Base-by-base conservation (phyloP, 495 filamentous ascomycete species). In the Lentithecium fluviatile region DNA sequence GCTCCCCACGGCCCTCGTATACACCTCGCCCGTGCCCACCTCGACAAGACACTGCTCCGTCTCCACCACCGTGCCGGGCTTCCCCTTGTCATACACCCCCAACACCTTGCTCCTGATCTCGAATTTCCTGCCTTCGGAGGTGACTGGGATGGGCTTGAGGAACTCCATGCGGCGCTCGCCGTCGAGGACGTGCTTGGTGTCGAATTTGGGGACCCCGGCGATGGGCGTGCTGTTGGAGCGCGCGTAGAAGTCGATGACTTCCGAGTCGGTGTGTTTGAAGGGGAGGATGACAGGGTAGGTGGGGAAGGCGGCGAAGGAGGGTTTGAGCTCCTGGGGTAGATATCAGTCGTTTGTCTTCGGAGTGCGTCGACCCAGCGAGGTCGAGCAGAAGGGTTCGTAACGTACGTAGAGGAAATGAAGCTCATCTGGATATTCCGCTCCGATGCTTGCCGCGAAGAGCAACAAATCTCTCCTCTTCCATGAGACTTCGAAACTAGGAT, bases 81-180 rank as follows among this genome's bases (percentile, higher is more conserved):
- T 88, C 55, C 91, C 91, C 77, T 95, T 96, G 73, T 95, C 91
- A 73, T 93, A 95, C 13, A 95, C 88, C 17, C 91, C 91, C 11
- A 95, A 72, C 26, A 94, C 86, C 73, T 89, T 91, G 64, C 79
- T 84, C 53, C 88, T 82, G 42, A 92, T 72, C 77, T 95, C 88
- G 69, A 92, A 93, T 57, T 79, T 82, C 54, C 75, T 79, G 45
- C 90, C 91, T 7, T 76, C 84, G 20, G 86, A 90, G 17, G 84
- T 84, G 2, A 84, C 68, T 13, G 91, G 91, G 7, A 95, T 80
- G 6, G 84, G 85, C 75, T 91, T 91, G 71, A 88, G 73, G 74
- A 92, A 85, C 40, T 82, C 83, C 53, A 95, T 82, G 51, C 83
- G 80, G 57, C 91, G 88, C 78, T 96, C 89, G 67, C 91, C 90